Base-by-base conservation (phyloP, 495 filamentous ascomycete species). In the Penicillium lagena region DNA sequence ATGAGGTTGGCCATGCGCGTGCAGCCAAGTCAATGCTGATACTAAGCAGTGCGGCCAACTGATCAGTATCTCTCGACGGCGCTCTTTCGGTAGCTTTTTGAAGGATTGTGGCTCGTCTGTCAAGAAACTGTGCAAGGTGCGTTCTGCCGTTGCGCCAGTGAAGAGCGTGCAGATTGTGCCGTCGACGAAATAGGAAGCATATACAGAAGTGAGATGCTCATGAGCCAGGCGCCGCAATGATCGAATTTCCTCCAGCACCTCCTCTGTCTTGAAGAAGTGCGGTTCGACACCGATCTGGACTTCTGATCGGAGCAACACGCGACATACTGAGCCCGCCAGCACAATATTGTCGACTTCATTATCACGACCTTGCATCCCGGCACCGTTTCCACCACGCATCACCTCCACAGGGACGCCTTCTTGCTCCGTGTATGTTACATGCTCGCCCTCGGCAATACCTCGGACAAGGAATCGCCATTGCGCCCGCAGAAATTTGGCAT, bases 21-120 rank as follows among this genome's bases (percentile, higher is more conserved):
- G 89, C 2, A 96, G 72, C 60, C 80, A 88, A 36, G 83, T 80
- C 15, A 95, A 57, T 9, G 84, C 86, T 49, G 89, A 85, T 1
- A 79, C 74, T 2, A 97, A 75, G 57, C 91, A 96, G 62, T 90
- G 88, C 34, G 91, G 80, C 90, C 91, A 96, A 51, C 85, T 82
- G 54, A 95, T 71, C 12, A 95, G 61, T 3, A 83, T 71, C 29
- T 73, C 64, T 28, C 85, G 78, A 27, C 87, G 80, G n/a, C 79
- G 75, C 43, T 79, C 70, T 58, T 94, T 95, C 2, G 80, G 58
- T 2, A 95, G 66, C 3, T 75, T 75, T 56, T 90, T 90, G 66
- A 90, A 80, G 6, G 66, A 65, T 35, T 71, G 64, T 2, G 86
- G 85, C 13, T 73, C 71, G 34, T 83, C 83, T 10, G 82, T 77